Conservation (phyloP, 2,329 filamentous ascomycete genomes). For the Talaromyces pinophilus region DNA sequence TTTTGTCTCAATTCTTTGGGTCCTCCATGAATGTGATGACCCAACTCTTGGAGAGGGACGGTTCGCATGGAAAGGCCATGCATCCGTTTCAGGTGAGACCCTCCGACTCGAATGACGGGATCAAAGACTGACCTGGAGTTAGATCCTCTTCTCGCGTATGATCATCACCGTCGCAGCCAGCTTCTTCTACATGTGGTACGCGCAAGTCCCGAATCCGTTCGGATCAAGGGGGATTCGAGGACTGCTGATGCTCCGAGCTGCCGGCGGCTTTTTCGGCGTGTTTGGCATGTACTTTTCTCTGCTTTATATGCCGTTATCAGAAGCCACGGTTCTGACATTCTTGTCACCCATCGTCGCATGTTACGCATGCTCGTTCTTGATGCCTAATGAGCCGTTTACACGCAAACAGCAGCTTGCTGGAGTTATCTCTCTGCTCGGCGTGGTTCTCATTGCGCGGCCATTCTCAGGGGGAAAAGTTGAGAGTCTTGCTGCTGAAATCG, state of each 20-base stretch:
- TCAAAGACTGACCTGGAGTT: background rate
- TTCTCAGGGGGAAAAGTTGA: conserved; percentile 29
- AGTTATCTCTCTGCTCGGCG: conserved; percentile 72
- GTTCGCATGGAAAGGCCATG: conserved; percentile 67
- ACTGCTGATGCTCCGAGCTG: conserved; percentile 67
- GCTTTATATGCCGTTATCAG: conserved; percentile 78
- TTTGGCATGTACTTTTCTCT: conserved; percentile 75
- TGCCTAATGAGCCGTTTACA: conserved; percentile 73
- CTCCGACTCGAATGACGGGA: background rate
- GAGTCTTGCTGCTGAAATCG: conserved; percentile 11
- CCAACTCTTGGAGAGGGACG: conserved; percentile 68
- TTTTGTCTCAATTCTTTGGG: conserved; percentile 76
- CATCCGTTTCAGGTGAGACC: conserved; percentile 69
- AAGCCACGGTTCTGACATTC: conserved; percentile 89
- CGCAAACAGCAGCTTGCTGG: conserved; percentile 74
- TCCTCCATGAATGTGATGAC: conserved; percentile 83
- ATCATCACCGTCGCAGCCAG: conserved; percentile 68
- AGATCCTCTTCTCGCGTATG: conserved; percentile 79
- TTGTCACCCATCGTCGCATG: conserved; percentile 76
- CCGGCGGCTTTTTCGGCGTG: conserved; percentile 74
- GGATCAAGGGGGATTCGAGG: conserved; percentile 66
- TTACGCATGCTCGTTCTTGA: conserved; percentile 74
- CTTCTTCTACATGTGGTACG: conserved; percentile 72
- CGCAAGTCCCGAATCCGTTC: conserved; percentile 66
- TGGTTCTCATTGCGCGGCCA: conserved; percentile 80